phyloP scores from a whole-genome alignment of 2,329 filamentous ascomycete genomes.

The Penicillium occitanis region DNA sequence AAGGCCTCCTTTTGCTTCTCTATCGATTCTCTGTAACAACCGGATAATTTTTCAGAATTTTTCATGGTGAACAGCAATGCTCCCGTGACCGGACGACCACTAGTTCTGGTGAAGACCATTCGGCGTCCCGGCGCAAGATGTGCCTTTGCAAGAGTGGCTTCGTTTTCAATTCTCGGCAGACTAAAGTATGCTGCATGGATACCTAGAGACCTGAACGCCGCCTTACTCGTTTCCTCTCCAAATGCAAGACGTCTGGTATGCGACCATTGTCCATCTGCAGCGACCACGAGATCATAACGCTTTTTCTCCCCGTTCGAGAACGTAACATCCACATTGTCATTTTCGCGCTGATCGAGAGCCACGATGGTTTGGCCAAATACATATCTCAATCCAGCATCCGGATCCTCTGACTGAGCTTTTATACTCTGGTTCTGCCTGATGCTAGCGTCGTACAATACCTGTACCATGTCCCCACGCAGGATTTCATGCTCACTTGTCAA shows the following conservation, averaged over 20 bases:
- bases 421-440: constrained; percentile 20
- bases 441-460: constrained; percentile 41
- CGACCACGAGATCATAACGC: constrained; percentile 33
- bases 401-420: neutral
- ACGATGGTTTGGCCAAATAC: constrained; percentile 35
- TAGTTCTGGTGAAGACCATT: neutral
- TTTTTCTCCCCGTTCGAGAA: constrained; percentile 29
- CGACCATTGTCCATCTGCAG: constrained; percentile 33
- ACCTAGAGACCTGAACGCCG: neutral
- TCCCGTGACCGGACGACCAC: neutral
- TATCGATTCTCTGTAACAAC: neutral
- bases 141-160: neutral
- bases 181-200: neutral
- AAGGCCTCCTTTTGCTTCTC: neutral
- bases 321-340: constrained; percentile 23
- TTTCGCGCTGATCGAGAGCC: constrained; percentile 26
- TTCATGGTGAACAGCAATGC: neutral
- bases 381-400: constrained; percentile 24
- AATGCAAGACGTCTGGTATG: constrained; percentile 17
- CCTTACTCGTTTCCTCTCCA: neutral
- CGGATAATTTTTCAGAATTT: neutral
- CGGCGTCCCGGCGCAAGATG: neutral
- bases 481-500: constrained; percentile 57
- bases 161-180: neutral
- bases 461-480: constrained; percentile 54